These are phyloP conservation scores for Immersiporthe knoxdaviesiana DNA, from an alignment of 2,329 filamentous ascomycete species.

Conservation along the genomic window DNA sequence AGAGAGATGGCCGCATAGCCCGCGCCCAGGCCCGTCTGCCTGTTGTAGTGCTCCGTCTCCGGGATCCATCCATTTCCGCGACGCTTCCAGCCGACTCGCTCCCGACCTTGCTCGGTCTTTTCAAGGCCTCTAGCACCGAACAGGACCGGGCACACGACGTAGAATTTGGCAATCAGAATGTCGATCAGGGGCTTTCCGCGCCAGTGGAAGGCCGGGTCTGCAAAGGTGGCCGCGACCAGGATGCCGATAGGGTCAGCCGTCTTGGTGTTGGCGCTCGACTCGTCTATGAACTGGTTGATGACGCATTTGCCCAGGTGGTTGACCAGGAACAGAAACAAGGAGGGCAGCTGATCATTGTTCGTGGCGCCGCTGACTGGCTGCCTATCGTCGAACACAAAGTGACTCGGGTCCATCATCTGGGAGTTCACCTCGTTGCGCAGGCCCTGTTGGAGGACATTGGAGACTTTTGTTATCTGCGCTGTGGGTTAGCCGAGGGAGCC, in stretches of 20 bases:
- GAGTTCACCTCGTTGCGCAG: conserved; percentile 52
- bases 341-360: conserved; percentile 56
- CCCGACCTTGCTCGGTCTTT: conserved; percentile 68
- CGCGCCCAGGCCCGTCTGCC: conserved; percentile 81
- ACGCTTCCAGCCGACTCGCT: conserved; percentile 74
- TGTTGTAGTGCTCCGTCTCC: conserved; percentile 76
- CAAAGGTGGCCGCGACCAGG: conserved; percentile 69
- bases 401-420: conserved; percentile 53
- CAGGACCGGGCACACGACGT: conserved; percentile 78
- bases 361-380: conserved; percentile 45
- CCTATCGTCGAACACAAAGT: conserved; percentile 50
- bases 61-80: conserved; percentile 63
- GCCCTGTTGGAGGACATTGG: conserved; percentile 54
- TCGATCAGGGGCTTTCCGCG: conserved; percentile 71
- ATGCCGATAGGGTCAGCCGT: conserved; percentile 75
- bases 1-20: conserved; percentile 84
- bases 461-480: conserved; percentile 52
- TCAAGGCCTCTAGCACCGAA: conserved; percentile 83
- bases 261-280: conserved; percentile 61
- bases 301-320: conserved; percentile 72
- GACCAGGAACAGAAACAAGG: conserved; percentile 70
- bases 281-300: conserved; percentile 66
- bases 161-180: conserved; percentile 80
- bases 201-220: conserved; percentile 64
- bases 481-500: conserved; percentile 13